These are phyloP conservation scores for Fraxinus sp. DNA, from an alignment of 305 asterid species.

Conservation along the genomic window DNA sequence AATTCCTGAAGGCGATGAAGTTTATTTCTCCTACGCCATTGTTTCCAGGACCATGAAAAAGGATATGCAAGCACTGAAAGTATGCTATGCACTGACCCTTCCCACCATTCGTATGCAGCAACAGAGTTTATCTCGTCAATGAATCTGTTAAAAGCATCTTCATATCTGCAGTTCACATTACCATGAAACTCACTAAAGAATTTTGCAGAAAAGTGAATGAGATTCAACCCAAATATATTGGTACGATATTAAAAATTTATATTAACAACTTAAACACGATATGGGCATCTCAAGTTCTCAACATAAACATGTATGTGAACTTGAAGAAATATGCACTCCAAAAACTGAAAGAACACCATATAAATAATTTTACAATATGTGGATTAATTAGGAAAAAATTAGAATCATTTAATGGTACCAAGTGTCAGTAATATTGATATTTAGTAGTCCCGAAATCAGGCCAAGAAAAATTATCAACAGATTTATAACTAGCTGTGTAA, in stretches of 20 bases:
- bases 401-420: constrained; percentile 22
- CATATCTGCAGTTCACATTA: constrained; percentile 62
- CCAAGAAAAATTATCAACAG: neutral
- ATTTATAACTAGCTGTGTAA: neutral
- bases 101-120: constrained; percentile 99
- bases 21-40: constrained; percentile 93
- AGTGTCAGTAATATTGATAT: constrained; percentile 8
- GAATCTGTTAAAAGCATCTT: constrained; percentile 95
- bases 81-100: constrained; percentile 97
- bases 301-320: constrained; percentile 11
- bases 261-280: neutral
- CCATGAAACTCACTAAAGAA: constrained; percentile 25
- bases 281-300: constrained; percentile 12
- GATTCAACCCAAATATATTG: neutral
- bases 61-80: constrained; percentile 89
- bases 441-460: neutral
- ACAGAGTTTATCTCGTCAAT: constrained; percentile 89
- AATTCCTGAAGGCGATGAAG: constrained; percentile 85
- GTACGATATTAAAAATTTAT: neutral
- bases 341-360: constrained; percentile 8
- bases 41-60: constrained; percentile 99
- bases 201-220: neutral
- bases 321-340: constrained; percentile 10
- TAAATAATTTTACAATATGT: neutral
- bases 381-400: constrained; percentile 12